A percentile compares a stretch with the other conserved stretches of the same genome.
Conservation (phyloP, 2,329 filamentous ascomycete species). For the Rugonectria rugulosa region DNA sequence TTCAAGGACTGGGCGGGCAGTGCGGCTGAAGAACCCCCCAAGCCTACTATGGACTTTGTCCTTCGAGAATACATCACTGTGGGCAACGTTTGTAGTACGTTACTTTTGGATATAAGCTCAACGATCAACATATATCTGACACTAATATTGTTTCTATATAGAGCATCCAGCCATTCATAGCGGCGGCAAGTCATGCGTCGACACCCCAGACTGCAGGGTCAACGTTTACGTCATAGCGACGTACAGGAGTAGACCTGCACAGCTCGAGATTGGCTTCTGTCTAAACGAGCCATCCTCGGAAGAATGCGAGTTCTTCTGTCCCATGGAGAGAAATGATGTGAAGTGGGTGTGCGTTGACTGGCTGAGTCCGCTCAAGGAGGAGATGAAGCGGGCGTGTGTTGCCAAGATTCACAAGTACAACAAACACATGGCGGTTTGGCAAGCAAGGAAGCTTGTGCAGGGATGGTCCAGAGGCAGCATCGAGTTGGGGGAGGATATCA, state of each 20-base stretch:
- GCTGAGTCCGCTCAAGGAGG: slow-evolving; percentile 25
- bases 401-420: slow-evolving; percentile 41
- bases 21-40: slow-evolving; percentile 12
- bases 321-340: slow-evolving; percentile 38
- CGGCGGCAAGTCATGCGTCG: slow-evolving; percentile 25
- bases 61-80: slow-evolving; percentile 38
- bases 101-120: too few relatives aligned
- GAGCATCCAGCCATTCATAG: slow-evolving; percentile 28
- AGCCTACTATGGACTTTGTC: slow-evolving; percentile 40
- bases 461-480: slow-evolving; percentile 39
- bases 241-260: slow-evolving; percentile 38
- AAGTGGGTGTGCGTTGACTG: slow-evolving; percentile 35
- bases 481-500: slow-evolving; percentile 29
- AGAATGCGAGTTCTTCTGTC: slow-evolving; percentile 33
- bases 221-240: slow-evolving; percentile 37
- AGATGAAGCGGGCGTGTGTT: slow-evolving; percentile 34
- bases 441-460: slow-evolving; percentile 32
- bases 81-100: slow-evolving; percentile 41
- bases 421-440: slow-evolving; percentile 44
- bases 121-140: neutral
- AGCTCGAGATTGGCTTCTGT: slow-evolving; percentile 40
- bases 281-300: slow-evolving; percentile 31
- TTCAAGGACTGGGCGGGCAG: slow-evolving; percentile 40
- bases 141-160: neutral
- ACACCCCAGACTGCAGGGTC: slow-evolving; percentile 23